Percentiles rank a stretch among this genome's conserved stretches.
Conservation (phyloP, 768 basidiomycete species). For the Coprinopsis cinerea region DNA sequence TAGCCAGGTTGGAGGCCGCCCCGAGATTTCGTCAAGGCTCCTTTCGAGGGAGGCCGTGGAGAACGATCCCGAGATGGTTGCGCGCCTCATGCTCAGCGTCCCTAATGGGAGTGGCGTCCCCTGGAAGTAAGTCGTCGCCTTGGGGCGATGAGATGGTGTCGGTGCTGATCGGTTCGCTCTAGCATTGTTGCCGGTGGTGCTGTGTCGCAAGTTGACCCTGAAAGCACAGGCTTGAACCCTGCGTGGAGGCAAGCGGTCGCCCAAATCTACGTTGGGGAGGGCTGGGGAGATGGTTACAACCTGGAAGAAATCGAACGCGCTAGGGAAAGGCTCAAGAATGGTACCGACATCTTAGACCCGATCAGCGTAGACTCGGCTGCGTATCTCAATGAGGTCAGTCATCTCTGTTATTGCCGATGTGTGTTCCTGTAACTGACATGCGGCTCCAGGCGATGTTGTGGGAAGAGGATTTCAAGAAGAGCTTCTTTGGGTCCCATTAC, state of each 20-base stretch:
- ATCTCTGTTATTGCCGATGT: background rate
- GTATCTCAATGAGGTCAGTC: slow-evolving; percentile 44
- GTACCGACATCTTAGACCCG: slow-evolving; percentile 17
- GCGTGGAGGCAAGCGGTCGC: slow-evolving; percentile 40
- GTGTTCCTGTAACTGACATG: background rate
- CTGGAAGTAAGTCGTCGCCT: background rate
- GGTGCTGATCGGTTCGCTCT: background rate
- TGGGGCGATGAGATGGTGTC: too few species aligned
- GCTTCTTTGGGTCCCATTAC: slow-evolving; percentile 45
- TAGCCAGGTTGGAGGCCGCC: background rate
- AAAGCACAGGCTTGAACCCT: slow-evolving; percentile 39
- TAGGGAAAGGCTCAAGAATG: slow-evolving; percentile 14
- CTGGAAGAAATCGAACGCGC: slow-evolving; percentile 15
- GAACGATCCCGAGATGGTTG: background rate
- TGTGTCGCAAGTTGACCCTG: slow-evolving; percentile 30
- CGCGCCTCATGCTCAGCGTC: background rate
- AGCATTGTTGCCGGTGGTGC: slow-evolving; percentile 39
- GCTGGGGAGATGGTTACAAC: slow-evolving; percentile 24
- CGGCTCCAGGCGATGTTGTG: slow-evolving; percentile 34
- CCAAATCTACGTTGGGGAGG: slow-evolving; percentile 19
- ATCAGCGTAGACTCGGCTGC: slow-evolving; percentile 32
- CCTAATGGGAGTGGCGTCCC: background rate
- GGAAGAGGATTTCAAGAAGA: slow-evolving; percentile 32
- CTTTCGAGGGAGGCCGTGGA: background rate
- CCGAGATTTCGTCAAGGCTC: background rate